phyloP scores from a whole-genome alignment of 2,329 filamentous ascomycete genomes.

The Penicillium sp. region DNA sequence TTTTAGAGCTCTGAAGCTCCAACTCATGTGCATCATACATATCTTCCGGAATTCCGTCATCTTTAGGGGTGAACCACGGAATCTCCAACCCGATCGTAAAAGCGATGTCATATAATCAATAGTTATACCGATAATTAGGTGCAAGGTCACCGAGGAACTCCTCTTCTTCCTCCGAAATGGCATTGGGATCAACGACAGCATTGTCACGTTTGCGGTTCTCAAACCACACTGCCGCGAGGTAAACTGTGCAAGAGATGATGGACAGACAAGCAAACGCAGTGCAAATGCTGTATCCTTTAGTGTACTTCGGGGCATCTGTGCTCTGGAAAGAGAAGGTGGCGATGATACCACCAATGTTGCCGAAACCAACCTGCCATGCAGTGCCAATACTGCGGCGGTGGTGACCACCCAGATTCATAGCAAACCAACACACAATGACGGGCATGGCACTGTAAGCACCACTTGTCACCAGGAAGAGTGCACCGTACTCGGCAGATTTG shows the following conservation, averaged over 20 bases:
- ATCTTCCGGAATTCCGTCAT: background rate
- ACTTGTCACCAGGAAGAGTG: constrained; percentile 77
- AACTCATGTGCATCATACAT: background rate
- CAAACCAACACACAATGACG: constrained; percentile 79
- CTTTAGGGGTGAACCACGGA: background rate
- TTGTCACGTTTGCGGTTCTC: constrained; percentile 45
- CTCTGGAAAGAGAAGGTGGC: constrained; percentile 68
- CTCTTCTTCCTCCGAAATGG: constrained; percentile 33
- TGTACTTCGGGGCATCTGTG: constrained; percentile 66
- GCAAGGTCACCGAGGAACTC: constrained; percentile 43
- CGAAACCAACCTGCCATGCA: constrained; percentile 76
- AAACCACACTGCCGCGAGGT: constrained; percentile 36
- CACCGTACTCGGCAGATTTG: constrained; percentile 67
- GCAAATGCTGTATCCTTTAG: constrained; percentile 73
- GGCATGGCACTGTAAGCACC: constrained; percentile 88
- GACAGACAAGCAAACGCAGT: constrained; percentile 71
- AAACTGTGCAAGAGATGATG: constrained; percentile 49
- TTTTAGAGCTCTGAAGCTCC: background rate
- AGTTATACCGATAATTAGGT: constrained; percentile 42
- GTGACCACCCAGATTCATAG: constrained; percentile 75
- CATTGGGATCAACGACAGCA: constrained; percentile 22
- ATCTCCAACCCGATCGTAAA: background rate
- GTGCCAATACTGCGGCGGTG: constrained; percentile 68
- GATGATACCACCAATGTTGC: constrained; percentile 76
- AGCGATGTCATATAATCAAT: constrained; percentile 21